Conservation (phyloP, 1,139 yeast genomes). For the Hemisphaericaspora lyxosophila region DNA sequence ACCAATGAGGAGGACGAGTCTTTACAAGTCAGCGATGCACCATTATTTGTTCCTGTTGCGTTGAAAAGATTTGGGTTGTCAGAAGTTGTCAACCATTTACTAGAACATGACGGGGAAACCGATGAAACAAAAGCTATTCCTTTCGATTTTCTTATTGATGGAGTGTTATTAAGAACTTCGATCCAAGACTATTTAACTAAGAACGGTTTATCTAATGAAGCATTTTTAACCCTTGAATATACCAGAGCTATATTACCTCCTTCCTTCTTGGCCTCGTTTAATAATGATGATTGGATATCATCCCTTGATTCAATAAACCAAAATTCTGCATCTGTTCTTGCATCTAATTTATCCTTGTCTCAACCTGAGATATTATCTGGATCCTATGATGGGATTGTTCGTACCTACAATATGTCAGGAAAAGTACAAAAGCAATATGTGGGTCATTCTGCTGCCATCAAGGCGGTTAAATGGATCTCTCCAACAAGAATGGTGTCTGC, state of each 20-base stretch:
- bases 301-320: constrained; percentile 57
- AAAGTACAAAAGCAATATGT: constrained; percentile 74
- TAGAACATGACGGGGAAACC: constrained; percentile 36
- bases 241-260: constrained; percentile 95
- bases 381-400: constrained; percentile 89
- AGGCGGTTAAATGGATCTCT: constrained; percentile 75
- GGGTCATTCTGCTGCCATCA: constrained; percentile 87
- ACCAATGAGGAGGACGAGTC: constrained; percentile 82
- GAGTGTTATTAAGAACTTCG: constrained; percentile 73
- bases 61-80: constrained; percentile 89
- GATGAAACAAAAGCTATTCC: constrained; percentile 67
- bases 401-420: constrained; percentile 88
- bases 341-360: constrained; percentile 28
- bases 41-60: constrained; percentile 82
- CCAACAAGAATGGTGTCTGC: constrained; percentile 77
- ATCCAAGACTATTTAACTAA: constrained; percentile 73
- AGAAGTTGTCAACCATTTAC: constrained; percentile 88
- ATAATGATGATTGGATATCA: constrained; percentile 96
- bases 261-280: constrained; percentile 79
- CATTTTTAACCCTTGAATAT: constrained; percentile 78
- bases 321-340: constrained; percentile 23
- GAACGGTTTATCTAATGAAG: constrained; percentile 82
- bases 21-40: constrained; percentile 74
- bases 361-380: constrained; percentile 74
- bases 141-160: constrained; percentile 89